Evolutionary conservation across 2,329 filamentous ascomycete genomes (phyloP), one percentile per base, ranked within the genome.

Genomic region (Penicillium janthinellum): DNA sequence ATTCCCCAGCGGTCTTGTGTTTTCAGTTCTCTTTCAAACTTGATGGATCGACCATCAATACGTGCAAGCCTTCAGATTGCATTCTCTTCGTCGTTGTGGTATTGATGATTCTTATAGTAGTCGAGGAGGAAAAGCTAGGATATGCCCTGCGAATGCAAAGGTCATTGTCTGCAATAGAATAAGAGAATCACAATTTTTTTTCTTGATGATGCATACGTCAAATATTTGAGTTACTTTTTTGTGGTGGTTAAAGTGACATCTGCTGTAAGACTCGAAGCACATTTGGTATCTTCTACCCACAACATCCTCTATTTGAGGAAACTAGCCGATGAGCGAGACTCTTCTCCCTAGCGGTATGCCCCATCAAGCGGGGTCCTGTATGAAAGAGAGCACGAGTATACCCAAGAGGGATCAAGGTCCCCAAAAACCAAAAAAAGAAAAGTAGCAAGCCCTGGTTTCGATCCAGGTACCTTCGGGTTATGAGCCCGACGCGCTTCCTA

Each of bases 1-100:
- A 64, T 63, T 62, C 60, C 60, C 62, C 38, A 61, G 57, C 61
- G 62, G 49, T 17, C 22, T 44, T n/a, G 10, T 44, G 7, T 41
- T 52, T 11, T 20, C 31, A 2, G 8, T 37, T 38, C 11, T 22
- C 14, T 39, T 39, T n/a, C 15, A 31, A 5, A 17, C 4, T 5
- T 4, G 17, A 51, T 52, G 15, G 49, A 35, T 31, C 17, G 35
- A 38, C 39, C 37, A n/a, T 44, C 45, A 25, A 7, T 31, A 44
- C 31, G 12, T 56, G 22, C 15, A 54, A 28, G 48, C 41, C 54
- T 58, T 15, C 31, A 44, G 42, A 44, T 7, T 57, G 47, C 47
- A 2, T 42, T 28, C 34, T 38, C 22, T 14, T 1, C 25, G 22
- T 28, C 15, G 34, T 42, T 42, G 49, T 20, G 44, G 45, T 20